Conservation (phyloP, 2,329 filamentous ascomycete genomes). For the Fusarium floridanum region DNA sequence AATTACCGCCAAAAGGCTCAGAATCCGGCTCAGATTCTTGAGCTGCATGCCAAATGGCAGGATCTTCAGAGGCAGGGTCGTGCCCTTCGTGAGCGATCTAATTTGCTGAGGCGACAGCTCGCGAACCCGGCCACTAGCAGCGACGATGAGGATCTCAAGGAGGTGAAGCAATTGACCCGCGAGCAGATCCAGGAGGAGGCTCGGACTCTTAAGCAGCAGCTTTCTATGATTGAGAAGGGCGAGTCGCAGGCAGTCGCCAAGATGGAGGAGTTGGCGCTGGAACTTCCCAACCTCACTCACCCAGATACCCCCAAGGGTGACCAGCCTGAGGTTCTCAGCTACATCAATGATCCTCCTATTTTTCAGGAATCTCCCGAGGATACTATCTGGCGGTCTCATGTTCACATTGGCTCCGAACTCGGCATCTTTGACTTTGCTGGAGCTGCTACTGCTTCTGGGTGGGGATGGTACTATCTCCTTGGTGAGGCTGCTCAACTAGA, state of each 20-base stretch:
- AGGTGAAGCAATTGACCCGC: conserved; percentile 55
- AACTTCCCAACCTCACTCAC: conserved; percentile 89
- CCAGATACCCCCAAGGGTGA: conserved; percentile 78
- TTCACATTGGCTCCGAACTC: conserved; percentile 88
- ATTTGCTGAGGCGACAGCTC: conserved; percentile 69
- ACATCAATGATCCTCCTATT: conserved; percentile 80
- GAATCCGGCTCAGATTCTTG: conserved; percentile 68
- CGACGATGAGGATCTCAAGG: conserved; percentile 57
- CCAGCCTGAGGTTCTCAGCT: conserved; percentile 74
- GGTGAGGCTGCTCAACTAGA: conserved; percentile 94
- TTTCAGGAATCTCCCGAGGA: conserved; percentile 46
- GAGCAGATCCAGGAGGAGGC: conserved; percentile 73
- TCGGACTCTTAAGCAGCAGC: conserved; percentile 71
- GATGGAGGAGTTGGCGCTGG: conserved; percentile 80
- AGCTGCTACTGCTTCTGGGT: conserved; percentile 86
- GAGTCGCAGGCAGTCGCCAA: conserved; percentile 72
- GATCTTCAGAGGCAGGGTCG: conserved; percentile 71
- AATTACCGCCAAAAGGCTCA: conserved; percentile 77
- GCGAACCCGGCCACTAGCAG: conserved; percentile 64
- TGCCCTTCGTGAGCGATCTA: conserved; percentile 74
- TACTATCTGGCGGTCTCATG: conserved; percentile 77
- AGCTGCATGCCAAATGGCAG: conserved; percentile 70
- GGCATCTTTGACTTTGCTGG: conserved; percentile 90
- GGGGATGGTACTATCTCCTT: conserved; percentile 98
- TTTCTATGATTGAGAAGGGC: conserved; percentile 70